These are phyloP conservation scores for Pleurotus ostreatus DNA, from an alignment of 768 basidiomycete genomes.

Conservation along the genomic window DNA sequence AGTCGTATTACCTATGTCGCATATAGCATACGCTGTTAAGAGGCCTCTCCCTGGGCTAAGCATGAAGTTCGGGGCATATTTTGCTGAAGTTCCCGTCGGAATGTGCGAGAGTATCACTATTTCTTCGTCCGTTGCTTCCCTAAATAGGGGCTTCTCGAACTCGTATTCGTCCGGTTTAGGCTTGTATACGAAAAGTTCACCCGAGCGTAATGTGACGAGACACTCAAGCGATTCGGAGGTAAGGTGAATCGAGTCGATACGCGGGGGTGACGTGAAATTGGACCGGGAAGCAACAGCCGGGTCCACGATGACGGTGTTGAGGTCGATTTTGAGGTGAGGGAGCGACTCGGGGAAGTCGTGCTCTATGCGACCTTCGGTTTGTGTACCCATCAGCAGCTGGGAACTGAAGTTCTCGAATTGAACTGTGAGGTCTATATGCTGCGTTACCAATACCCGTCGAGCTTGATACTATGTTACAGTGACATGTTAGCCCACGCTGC, in stretches of 20 bases:
- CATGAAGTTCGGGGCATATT: conserved; percentile 60
- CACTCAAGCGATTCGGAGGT: conserved; percentile 57
- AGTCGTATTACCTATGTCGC: conserved; percentile 60
- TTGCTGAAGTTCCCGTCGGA: conserved; percentile 29
- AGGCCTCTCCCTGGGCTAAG: conserved; percentile 44
- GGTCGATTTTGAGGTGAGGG: conserved; percentile 56
- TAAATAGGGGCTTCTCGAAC: conserved; percentile 12
- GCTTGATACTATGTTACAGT: conserved; percentile 45
- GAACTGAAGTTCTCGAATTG: conserved; percentile 75
- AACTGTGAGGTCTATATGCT: conserved; percentile 58
- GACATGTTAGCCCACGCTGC: background rate
- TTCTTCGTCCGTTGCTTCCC: conserved; percentile 37
- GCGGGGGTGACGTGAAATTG: conserved; percentile 19
- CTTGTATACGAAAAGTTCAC: conserved; percentile 53
- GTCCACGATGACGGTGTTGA: conserved; percentile 47
- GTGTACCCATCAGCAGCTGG: conserved; percentile 49
- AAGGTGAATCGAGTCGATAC: conserved; percentile 43
- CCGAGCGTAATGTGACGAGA: conserved; percentile 47
- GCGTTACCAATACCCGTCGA: conserved; percentile 61
- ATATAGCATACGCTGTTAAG: conserved; percentile 54
- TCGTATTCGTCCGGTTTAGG: conserved; percentile 11
- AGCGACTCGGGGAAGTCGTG: conserved; percentile 66
- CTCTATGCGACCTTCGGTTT: conserved; percentile 43
- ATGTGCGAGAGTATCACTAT: conserved; percentile 52
- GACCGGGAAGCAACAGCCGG: conserved; percentile 22